Conservation (phyloP, 2,329 filamentous ascomycete species). For the Calonectria multiphialidica region DNA sequence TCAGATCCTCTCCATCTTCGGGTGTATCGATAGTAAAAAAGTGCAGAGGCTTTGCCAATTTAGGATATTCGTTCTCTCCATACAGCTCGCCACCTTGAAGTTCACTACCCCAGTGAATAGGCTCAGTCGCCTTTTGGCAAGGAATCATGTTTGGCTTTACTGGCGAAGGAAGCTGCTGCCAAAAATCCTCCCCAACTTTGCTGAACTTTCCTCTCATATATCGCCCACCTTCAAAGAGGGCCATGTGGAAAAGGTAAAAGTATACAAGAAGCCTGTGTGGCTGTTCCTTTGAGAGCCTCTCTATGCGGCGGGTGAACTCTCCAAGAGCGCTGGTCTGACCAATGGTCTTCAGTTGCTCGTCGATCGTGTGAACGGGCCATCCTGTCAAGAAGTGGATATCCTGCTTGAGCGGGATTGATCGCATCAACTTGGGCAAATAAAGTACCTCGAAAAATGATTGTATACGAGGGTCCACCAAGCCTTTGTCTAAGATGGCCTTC, state of each 20-base stretch:
- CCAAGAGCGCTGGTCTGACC: conserved; percentile 55
- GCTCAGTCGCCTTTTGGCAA: conserved; percentile 34
- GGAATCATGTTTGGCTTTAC: conserved; percentile 44
- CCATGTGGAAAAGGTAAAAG: conserved; percentile 85
- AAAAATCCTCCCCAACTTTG: conserved; percentile 70
- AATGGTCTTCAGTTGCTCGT: conserved; percentile 58
- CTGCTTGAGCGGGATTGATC: conserved; percentile 57
- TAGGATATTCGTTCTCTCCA: conserved; percentile 13
- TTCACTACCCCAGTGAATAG: conserved; percentile 33
- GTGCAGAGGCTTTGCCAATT: conserved; percentile 49
- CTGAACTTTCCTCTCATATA: conserved; percentile 75
- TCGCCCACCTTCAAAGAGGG: conserved; percentile 81
- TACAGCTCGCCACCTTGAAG: conserved; percentile 34
- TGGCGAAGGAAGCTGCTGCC: conserved; percentile 57
- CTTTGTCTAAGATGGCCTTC: conserved; percentile 60
- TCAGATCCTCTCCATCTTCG: conserved; percentile 78
- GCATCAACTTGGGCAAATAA: conserved; percentile 60
- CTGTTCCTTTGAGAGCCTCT: conserved; percentile 58
- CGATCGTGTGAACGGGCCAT: conserved; percentile 59
- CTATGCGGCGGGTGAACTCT: conserved; percentile 68
- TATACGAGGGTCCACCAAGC: conserved; percentile 42
- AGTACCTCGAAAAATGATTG: conserved; percentile 60
- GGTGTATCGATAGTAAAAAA: conserved; percentile 72
- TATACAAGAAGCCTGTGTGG: conserved; percentile 81
- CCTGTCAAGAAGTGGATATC: conserved; percentile 69